phyloP scores from a whole-genome alignment of 192 early-diverging fungal genomes.

The Entophlyctis luteolus region DNA sequence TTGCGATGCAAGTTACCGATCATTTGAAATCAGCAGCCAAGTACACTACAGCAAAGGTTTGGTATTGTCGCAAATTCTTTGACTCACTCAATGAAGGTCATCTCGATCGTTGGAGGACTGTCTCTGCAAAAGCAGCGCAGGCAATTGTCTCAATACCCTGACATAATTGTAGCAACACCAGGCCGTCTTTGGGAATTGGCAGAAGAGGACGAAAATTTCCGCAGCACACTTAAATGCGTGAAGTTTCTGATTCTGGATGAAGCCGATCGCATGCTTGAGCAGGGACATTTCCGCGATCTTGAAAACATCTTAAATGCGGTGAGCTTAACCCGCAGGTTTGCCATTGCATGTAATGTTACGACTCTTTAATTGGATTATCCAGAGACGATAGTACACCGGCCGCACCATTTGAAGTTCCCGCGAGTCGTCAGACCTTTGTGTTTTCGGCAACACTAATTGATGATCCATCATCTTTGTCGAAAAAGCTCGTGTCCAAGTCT shows the following conservation, averaged over 20 bases:
- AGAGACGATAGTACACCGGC: neutral
- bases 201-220: conserved; percentile 56
- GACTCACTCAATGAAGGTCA: conserved; percentile 45
- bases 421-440: conserved; percentile 77
- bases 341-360: neutral
- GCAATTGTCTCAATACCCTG: conserved; percentile 58
- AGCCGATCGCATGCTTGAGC: conserved; percentile 90
- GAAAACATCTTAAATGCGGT: conserved; percentile 60
- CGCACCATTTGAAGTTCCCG: neutral
- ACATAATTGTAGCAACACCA: conserved; percentile 93
- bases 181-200: conserved; percentile 72
- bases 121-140: conserved; percentile 86
- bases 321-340: conserved; percentile 4
- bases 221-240: conserved; percentile 56
- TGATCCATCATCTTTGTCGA: conserved; percentile 1
- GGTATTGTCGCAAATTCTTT: neutral
- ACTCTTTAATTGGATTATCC: neutral
- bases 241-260: conserved; percentile 88
- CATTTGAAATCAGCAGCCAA: conserved; percentile 57
- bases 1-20: conserved; percentile 90
- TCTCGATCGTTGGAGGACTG: conserved; percentile 91
- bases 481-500: conserved; percentile 13
- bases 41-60: conserved; percentile 24
- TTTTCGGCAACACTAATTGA: conserved; percentile 83
- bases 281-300: conserved; percentile 86